phyloP scores from a whole-genome alignment of 164 flowering plant species.

The Brasenia schreberi region DNA sequence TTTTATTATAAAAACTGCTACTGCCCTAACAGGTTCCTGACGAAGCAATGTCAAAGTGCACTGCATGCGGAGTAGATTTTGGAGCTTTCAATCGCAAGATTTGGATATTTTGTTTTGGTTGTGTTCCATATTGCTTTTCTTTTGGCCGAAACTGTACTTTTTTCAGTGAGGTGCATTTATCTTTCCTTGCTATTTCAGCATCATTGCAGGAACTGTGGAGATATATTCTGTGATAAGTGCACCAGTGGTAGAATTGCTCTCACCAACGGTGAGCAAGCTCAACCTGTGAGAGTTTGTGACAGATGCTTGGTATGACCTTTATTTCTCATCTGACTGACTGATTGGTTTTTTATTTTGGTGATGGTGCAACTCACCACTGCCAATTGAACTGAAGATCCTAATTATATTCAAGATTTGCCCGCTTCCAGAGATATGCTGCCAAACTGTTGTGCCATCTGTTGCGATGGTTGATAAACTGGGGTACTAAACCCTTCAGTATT shows the following conservation, averaged over 20 bases:
- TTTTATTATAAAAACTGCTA: neutral
- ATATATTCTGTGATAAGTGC: constrained; percentile 96
- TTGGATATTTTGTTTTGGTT: neutral
- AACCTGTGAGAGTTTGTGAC: constrained; percentile 88
- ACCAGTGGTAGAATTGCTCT: constrained; percentile 89
- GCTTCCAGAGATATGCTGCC: no score
- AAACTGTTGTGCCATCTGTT: no score
- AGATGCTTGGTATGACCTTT: constrained; percentile 63
- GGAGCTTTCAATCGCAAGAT: constrained; percentile 79
- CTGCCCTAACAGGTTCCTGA: constrained; percentile 64
- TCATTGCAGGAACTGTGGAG: constrained; percentile 97
- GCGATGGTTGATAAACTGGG: no score
- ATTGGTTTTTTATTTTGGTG: no score
- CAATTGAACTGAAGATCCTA: no score
- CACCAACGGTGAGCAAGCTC: constrained; percentile 81
- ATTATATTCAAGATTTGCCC: no score
- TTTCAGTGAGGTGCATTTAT: neutral
- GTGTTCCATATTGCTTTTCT: neutral
- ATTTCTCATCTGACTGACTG: neutral
- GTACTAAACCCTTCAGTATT: no score
- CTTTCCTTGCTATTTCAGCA: constrained; percentile 37
- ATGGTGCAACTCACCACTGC: no score
- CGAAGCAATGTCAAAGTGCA: constrained; percentile 85
- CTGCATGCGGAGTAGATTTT: constrained; percentile 74
- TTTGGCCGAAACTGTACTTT: neutral